Base-by-base conservation (phyloP, 2,329 filamentous ascomycete species). In the Cordyceps pruinosa region DNA sequence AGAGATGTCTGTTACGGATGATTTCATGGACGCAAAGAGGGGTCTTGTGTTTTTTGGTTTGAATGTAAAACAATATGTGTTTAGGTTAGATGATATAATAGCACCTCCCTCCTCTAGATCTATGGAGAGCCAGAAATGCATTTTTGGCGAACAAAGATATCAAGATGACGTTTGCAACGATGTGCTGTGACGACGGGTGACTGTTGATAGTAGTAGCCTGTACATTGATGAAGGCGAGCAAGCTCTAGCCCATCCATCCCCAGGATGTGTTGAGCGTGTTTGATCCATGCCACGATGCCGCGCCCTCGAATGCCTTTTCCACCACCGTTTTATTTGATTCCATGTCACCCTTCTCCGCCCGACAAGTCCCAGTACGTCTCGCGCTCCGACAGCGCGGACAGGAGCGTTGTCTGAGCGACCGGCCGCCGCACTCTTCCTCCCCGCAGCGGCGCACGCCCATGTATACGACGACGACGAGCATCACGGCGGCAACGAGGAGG, bases 21-120 rank as follows among this genome's bases (percentile, higher is more conserved):
- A 69, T 75, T 73, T 75, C 67, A 77, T 72, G 71, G 71, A 75
- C 69, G 69, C 69, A 67, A 63, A 68, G 70, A 68, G 69, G 72
- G 70, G 68, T 66, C 66, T 66, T 70, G 68, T 71, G 68, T 72
- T 68, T 64, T 46, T 51, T 58, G 23, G 44, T 56, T 51, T 51
- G 46, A 56, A 56, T 49, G 65, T 65, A 70, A 70, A 73, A 68
- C 70, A 72, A 72, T 64, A 69, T 72, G 70, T 68, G 69, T 63
- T 64, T 42, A 45, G 68, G 66, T 63, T 76, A 77, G 71, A 73
- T 71, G 68, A 74, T 50, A 50, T 79, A 82, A 81, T 80, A 73
- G 72, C 72, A 78, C 73, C 76, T 82, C 80, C 76, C 79, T 79
- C 74, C 80, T 82, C 80, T 77, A 67, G 61, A 65, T 60, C 48